Base-by-base conservation (phyloP, 345 rosid genomes). In the Lagerstroemia speciosa region DNA sequence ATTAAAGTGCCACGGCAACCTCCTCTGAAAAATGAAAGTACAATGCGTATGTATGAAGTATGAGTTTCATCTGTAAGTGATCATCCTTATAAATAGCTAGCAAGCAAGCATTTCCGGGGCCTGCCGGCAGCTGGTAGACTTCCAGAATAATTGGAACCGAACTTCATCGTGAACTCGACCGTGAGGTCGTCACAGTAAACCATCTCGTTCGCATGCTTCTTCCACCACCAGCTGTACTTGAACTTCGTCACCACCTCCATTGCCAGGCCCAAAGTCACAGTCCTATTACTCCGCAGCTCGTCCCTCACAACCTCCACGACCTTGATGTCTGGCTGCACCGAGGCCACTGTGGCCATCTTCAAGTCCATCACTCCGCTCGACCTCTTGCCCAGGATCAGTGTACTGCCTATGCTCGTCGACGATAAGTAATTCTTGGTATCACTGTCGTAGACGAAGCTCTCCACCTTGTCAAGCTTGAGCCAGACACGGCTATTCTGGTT, bases 171-270 rank as follows among this genome's bases (percentile, higher is more conserved):
- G 12, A 71, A 65, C 29, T 9, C 57, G 19, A 30, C 65, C 65
- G 8, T 17, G 34, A 66, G 17, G n/a, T 55, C 65, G 6, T 20
- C 40, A 8, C 74, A 72, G 34, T 34, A 53, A 37, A 66, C 46
- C 55, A 24, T 57, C 43, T 50, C 6, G 30, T n/a, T 8, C 0
- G 2, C 30, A 20, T 38, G 65, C 32, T 50, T 72, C 57, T 64
- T 31, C 74, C 70, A 57, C 69, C 66, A 65, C 66, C 30, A 64
- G 16, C 62, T 4, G 45, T 70, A 30, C 31, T 10, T 45, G 26
- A 62, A 70, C 45, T 53, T 48, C 30, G 22, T n/a, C 30, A 6
- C 20, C 46, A 36, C 52, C 19, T 34, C 61, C 67, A 63, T 45
- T 31, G 0, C 31, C 45, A 64, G 27, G 16, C 31, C 14, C 31